Conservation (phyloP, 352 stramenopile genomes). For the Phytopythium litorale region DNA sequence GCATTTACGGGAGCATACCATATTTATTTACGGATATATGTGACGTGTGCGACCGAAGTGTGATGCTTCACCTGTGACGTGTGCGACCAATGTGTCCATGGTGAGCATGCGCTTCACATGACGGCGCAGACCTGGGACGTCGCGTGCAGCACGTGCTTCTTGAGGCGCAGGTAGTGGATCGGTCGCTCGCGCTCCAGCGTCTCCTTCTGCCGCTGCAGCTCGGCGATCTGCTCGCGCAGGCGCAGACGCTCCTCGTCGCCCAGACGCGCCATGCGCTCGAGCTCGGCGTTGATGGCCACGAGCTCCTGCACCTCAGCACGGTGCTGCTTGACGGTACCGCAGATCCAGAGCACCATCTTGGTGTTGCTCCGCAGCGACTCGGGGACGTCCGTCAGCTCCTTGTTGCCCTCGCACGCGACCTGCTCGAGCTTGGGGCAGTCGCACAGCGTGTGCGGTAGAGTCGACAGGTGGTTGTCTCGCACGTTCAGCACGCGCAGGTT, state of each 20-base stretch:
- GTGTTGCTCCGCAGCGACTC: constrained; percentile 67
- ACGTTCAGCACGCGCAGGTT: constrained; percentile 58
- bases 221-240: constrained; percentile 57
- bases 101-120: constrained; percentile 45
- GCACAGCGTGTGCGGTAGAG: constrained; percentile 64
- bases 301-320: constrained; percentile 57
- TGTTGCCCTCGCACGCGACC: constrained; percentile 57
- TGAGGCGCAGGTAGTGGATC: constrained; percentile 67
- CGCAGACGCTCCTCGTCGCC: constrained; percentile 71
- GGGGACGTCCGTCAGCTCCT: constrained; percentile 51
- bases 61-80: too few species aligned
- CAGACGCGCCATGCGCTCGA: constrained; percentile 68
- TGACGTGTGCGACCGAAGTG: too few species aligned
- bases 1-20: background rate
- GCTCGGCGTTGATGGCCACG: constrained; percentile 67
- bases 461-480: constrained; percentile 68
- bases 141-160: constrained; percentile 48
- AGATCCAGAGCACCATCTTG: constrained; percentile 79
- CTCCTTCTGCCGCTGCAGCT: constrained; percentile 59
- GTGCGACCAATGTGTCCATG: too few species aligned
- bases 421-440: constrained; percentile 54
- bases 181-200: constrained; percentile 54
- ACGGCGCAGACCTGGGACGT: constrained; percentile 59
- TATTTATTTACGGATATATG: constrained; percentile 4
- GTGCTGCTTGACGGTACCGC: constrained; percentile 68